Conservation (phyloP, 2,329 filamentous ascomycete genomes). For the Penicillium sp. region DNA sequence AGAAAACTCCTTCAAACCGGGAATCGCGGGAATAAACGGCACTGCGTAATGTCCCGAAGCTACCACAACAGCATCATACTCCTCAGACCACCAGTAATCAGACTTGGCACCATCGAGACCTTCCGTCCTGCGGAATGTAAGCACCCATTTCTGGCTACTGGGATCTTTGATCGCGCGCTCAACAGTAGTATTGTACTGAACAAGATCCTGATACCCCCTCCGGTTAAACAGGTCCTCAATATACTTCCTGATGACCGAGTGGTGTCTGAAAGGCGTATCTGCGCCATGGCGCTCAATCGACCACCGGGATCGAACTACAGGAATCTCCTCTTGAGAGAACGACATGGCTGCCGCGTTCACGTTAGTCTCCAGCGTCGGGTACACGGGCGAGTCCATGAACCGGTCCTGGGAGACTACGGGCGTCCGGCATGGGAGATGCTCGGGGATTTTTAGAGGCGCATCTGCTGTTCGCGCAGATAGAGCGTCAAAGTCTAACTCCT, state of each 20-base stretch:
- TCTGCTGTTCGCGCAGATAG: slow-evolving; percentile 53
- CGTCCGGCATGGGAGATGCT: slow-evolving; percentile 47
- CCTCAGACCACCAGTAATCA: slow-evolving; percentile 63
- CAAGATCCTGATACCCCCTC: slow-evolving; percentile 50
- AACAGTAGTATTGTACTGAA: slow-evolving; percentile 57
- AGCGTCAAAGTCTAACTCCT: slow-evolving; percentile 45
- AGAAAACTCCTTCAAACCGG: slow-evolving; percentile 42
- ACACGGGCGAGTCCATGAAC: slow-evolving; percentile 59
- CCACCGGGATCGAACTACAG: slow-evolving; percentile 41
- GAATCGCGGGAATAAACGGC: slow-evolving; percentile 50
- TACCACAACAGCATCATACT: slow-evolving; percentile 61
- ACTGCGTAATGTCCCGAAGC: slow-evolving; percentile 61
- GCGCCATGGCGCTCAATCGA: slow-evolving; percentile 52
- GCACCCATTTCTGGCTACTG: slow-evolving; percentile 49
- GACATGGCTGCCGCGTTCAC: slow-evolving; percentile 59
- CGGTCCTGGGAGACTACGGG: slow-evolving; percentile 47
- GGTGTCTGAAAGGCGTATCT: slow-evolving; percentile 61
- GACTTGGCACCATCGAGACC: slow-evolving; percentile 23
- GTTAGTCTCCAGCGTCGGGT: slow-evolving; percentile 65
- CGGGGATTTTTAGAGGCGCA: slow-evolving; percentile 48
- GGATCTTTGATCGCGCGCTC: slow-evolving; percentile 55
- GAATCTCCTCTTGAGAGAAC: slow-evolving; percentile 57
- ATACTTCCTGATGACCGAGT: slow-evolving; percentile 56
- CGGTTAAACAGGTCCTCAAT: slow-evolving; percentile 55
- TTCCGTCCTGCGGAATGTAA: slow-evolving; percentile 49